Percentiles rank a stretch among this genome's conserved stretches.
Conservation (phyloP, 805 yeast genomes). For the Nakazawaea wyomingensis region DNA sequence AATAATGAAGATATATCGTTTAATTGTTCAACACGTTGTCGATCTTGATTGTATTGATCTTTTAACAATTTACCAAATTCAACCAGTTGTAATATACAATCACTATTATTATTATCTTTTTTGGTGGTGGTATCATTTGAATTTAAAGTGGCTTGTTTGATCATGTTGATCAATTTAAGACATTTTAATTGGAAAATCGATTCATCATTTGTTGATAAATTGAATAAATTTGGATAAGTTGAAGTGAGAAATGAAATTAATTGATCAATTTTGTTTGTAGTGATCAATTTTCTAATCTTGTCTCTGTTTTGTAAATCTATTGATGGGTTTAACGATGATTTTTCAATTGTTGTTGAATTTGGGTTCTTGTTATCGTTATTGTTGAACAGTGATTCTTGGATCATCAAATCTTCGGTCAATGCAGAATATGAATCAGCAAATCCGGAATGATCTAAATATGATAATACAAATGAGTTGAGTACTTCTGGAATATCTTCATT, state of each 20-base stretch:
- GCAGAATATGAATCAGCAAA: conserved; percentile 48
- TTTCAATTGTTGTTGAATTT: no score
- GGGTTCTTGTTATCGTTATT: no score
- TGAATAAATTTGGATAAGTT: conserved; percentile 35
- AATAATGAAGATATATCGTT: conserved; percentile 44
- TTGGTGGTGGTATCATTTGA: not conserved
- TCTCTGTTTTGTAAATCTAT: conserved; percentile 31
- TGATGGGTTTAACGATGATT: not conserved
- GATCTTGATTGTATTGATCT: conserved; percentile 25
- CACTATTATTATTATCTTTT: not conserved
- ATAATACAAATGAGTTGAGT: conserved; percentile 32
- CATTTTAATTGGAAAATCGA: conserved; percentile 38
- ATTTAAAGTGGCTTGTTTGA: conserved; percentile 21
- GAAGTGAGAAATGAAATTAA: conserved; percentile 33
- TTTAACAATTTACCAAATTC: conserved; percentile 34
- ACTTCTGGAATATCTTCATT: conserved; percentile 20
- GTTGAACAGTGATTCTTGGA: conserved; percentile 21
- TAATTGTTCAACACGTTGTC: conserved; percentile 31
- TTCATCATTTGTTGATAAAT: conserved; percentile 13
- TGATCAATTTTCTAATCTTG: conserved; percentile 34
- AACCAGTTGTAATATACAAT: conserved; percentile 28
- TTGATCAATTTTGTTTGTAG: conserved; percentile 39
- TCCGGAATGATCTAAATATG: conserved; percentile 57
- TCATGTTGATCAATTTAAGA: conserved; percentile 36
- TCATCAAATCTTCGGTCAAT: conserved; percentile 40